These are phyloP conservation scores for Xylariaceae sp. DNA, from an alignment of 2,329 filamentous ascomycete species.

Conservation along the genomic window DNA sequence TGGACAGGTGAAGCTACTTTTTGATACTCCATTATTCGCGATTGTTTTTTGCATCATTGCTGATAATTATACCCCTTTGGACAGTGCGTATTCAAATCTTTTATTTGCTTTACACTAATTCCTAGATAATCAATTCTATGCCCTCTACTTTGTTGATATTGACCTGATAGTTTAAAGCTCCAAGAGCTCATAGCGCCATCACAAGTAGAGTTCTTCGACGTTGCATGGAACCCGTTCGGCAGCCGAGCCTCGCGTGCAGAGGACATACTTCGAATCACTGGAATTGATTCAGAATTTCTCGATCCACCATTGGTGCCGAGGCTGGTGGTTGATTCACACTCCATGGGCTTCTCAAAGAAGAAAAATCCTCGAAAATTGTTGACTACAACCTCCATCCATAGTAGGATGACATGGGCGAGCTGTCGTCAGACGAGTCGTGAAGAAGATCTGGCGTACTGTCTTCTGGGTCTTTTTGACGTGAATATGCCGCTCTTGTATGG, in stretches of 20 bases:
- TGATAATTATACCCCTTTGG: neutral
- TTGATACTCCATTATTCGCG: neutral
- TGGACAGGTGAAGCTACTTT: conserved; percentile 4
- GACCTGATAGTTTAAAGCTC: conserved; percentile 1
- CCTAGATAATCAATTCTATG: neutral
- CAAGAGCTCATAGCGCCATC: conserved; percentile 8
- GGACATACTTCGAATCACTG: neutral
- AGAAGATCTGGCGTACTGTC: conserved; percentile 9
- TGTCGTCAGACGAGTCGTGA: conserved; percentile 1
- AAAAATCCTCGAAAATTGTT: no score
- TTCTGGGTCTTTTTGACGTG: conserved; percentile 10
- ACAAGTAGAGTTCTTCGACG: conserved; percentile 2
- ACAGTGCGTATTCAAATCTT: neutral
- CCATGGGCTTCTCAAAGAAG: neutral
- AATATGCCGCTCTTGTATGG: conserved; percentile 13
- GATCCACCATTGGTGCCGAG: no score
- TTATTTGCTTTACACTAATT: neutral
- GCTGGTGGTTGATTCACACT: neutral
- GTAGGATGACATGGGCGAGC: conserved; percentile 5
- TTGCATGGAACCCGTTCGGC: conserved; percentile 2
- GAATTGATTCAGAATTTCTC: neutral
- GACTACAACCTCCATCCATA: conserved; percentile 1
- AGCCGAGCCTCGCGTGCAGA: neutral
- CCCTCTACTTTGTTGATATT: neutral
- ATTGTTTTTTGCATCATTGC: neutral